Base-by-base conservation (phyloP, 371 early-diverging fungal species). In the Syncephalastrum monosporum region DNA sequence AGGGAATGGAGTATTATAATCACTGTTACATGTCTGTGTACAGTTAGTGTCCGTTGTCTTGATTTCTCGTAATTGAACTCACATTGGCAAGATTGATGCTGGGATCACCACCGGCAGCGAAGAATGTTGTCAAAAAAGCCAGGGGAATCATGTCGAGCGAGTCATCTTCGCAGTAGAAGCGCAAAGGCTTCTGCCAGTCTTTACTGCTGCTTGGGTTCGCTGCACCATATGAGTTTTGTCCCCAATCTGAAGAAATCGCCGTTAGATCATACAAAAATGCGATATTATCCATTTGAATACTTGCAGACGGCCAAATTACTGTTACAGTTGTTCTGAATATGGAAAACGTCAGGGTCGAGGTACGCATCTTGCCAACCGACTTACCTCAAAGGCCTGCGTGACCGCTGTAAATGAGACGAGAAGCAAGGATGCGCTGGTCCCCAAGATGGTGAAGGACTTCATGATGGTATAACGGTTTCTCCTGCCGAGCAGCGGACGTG, bases 111-210 rank as follows among this genome's bases (percentile, higher is more conserved):
- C 77, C 64, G 47, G 72, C 57, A n/a, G 68, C 69, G 38, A 79
- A 79, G 61, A 89, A 88, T 3, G 72, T 78, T 41, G 89, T 80
- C 70, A 91, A 60, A 53, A 90, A 91, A 5, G 90, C 72, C 45
- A 91, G 61, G 2, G 85, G 83, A 23, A 89, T 75, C 5, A 85
- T 70, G 61, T 88, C 84, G 52, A 82, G 75, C 1, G 74, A 64
- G 17, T 72, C 74, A 42, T 79, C 83, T 42, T 85, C 63, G 60
- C 91, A 91, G 60, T 89, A 91, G 2, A 72, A 68, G 3, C 65
- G 68, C 0, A 91, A 65, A 4, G 84, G 71, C 53, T 81, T 65
- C 59, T 79, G 79, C 76, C 75, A 75, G 8, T 64, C 60, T 0
- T 62, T 47, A 3, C 50, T 45, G 29, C 72, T 67, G 14, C 49